Base-by-base conservation (phyloP, 176 grass and related monocot species). In the Ananas comosus region DNA sequence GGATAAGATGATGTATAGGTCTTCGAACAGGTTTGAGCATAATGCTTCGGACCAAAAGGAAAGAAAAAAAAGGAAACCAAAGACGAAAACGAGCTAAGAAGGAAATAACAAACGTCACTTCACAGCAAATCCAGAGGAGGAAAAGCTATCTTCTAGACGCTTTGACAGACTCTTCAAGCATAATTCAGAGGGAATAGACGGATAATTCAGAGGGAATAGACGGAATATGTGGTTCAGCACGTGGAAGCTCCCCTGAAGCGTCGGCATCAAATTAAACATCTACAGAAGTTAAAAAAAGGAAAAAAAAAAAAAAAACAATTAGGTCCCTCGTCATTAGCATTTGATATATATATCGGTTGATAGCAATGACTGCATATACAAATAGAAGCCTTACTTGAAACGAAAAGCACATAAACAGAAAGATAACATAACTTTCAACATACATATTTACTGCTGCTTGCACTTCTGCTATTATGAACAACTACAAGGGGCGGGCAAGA, bases 181-280 rank as follows among this genome's bases (percentile, higher is more conserved):
- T 91, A 91, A 66, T 86, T 91, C 67, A n/a, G n/a, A n/a, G n/a
- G n/a, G n/a, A n/a, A n/a, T n/a, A n/a, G n/a, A n/a, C n/a, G n/a
- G n/a, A n/a, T n/a, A n/a, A n/a, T n/a, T n/a, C n/a, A n/a, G n/a
- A n/a, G n/a, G n/a, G n/a, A n/a, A n/a, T n/a, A 86, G 74, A 49
- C 80, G 88, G 74, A 91, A 91, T 56, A 86, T 86, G 78, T 86
- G 83, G 13, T 91, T 91, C 78, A 86, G 83, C 64, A 84, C 88
- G 6, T 63, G 87, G 68, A 84, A 91, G 74, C 18, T 53, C 47
- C 61, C 67, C 6, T 53, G 80, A 12, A 67, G 72, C 28, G 72
- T 65, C 13, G 80, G 88, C 10, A 91, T 12, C 74, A 91, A 81
- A 75, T 91, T 83, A 69, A 91, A 91, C 72, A 75, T 78, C 88